Conservation (phyloP, 2,329 filamentous ascomycete species). For the Aspergillus sp. region DNA sequence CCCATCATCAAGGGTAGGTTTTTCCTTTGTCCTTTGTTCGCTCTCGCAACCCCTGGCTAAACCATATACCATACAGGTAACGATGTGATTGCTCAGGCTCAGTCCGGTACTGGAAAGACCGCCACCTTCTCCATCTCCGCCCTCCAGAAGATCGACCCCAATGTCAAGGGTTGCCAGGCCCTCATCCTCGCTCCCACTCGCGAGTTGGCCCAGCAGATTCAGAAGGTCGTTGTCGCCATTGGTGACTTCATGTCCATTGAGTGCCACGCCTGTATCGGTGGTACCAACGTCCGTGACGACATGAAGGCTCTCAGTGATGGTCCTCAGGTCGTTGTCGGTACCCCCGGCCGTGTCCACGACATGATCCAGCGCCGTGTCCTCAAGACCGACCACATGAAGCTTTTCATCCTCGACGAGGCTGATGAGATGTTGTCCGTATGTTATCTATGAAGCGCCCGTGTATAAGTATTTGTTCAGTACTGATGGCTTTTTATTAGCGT, state of each 20-base stretch:
- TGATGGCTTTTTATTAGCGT: constrained; percentile 49
- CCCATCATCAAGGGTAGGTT: constrained; percentile 95
- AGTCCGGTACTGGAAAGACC: constrained; percentile 99
- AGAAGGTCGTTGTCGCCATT: constrained; percentile 98
- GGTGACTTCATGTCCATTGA: constrained; percentile 99
- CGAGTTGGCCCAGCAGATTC: constrained; percentile 98
- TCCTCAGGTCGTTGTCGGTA: constrained; percentile 95
- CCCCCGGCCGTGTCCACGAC: constrained; percentile 96
- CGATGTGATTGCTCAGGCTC: constrained; percentile 99
- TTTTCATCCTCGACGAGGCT: constrained; percentile 99
- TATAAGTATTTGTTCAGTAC: no score
- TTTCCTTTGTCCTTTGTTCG: background rate
- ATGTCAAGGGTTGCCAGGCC: constrained; percentile 94
- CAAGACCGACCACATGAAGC: constrained; percentile 98
- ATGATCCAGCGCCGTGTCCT: constrained; percentile 99
- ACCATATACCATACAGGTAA: constrained; percentile 57
- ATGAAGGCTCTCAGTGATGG: constrained; percentile 97
- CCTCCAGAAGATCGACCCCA: constrained; percentile 96
- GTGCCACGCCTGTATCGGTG: constrained; percentile 98
- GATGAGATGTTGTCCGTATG: constrained; percentile 79
- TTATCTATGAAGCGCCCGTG: constrained; percentile 1
- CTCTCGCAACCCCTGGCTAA: constrained; percentile 7
- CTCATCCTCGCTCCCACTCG: constrained; percentile 96
- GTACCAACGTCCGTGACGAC: constrained; percentile 95
- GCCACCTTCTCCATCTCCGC: constrained; percentile 99